Conservation (phyloP, 179 eudicot species). For the Spinacia oleracea region DNA sequence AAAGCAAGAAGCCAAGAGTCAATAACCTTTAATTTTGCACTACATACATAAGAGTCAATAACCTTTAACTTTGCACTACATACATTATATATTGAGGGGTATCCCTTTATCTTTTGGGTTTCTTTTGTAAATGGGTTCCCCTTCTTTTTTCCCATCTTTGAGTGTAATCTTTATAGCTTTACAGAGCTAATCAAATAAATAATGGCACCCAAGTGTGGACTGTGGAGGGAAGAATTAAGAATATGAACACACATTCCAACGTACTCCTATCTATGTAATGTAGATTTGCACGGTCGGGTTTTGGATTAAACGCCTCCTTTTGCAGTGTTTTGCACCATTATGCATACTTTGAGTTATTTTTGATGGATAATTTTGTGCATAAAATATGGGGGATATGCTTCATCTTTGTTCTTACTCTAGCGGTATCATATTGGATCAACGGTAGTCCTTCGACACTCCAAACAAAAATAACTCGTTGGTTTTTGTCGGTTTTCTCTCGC, state of each 20-base stretch:
- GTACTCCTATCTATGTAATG: not conserved
- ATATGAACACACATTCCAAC: constrained; percentile 22
- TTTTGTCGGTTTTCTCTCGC: too few species aligned
- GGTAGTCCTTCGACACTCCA: too few species aligned
- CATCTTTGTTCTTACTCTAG: too few species aligned
- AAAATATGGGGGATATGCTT: too few species aligned
- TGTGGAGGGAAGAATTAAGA: constrained; percentile 13
- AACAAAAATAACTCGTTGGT: too few species aligned
- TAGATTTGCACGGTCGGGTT: constrained; percentile 31
- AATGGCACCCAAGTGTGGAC: constrained; percentile 11
- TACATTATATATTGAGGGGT: not conserved
- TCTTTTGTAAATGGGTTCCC: not conserved
- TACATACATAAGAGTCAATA: not conserved
- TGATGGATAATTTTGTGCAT: too few species aligned
- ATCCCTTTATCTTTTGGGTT: constrained; percentile 2
- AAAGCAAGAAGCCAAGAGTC: not conserved
- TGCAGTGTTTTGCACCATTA: not conserved
- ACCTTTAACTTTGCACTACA: constrained; percentile 11
- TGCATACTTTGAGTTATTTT: too few species aligned
- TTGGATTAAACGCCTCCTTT: constrained; percentile 4
- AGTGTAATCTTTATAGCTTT: constrained; percentile 23
- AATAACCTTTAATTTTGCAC: constrained; percentile 10
- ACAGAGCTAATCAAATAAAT: not conserved
- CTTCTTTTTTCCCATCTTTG: constrained; percentile 8
- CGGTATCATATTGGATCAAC: too few species aligned